These are phyloP conservation scores for Kondoa malvinella DNA, from an alignment of 768 basidiomycete genomes.

Conservation along the genomic window DNA sequence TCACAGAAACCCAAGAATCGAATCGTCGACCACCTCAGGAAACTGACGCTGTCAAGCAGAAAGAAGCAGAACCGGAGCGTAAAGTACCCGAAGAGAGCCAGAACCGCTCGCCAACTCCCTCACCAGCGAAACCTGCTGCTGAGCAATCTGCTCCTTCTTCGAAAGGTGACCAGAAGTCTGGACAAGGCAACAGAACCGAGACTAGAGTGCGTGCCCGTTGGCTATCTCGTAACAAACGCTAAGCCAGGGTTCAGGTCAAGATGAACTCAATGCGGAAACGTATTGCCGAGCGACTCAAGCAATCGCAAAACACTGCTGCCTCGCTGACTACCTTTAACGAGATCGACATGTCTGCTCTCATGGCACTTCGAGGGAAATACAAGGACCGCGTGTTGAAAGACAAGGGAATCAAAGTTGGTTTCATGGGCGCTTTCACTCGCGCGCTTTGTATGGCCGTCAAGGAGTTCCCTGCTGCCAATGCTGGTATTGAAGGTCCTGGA, in stretches of 20 bases:
- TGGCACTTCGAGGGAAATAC: constrained; percentile 82
- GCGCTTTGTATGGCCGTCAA: constrained; percentile 66
- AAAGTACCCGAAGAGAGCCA: constrained; percentile 24
- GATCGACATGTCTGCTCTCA: constrained; percentile 93
- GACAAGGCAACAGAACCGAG: constrained; percentile 51
- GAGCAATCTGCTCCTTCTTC: constrained; percentile 9
- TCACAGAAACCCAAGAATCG: neutral
- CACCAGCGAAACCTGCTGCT: constrained; percentile 21
- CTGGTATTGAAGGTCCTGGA: constrained; percentile 59
- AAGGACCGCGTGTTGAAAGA: constrained; percentile 80
- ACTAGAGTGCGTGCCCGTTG: constrained; percentile 47
- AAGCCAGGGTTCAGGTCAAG: constrained; percentile 49
- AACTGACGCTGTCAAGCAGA: constrained; percentile 19
- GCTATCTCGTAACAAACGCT: neutral
- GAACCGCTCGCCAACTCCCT: constrained; percentile 15
- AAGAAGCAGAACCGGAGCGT: constrained; percentile 26
- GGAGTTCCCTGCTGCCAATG: constrained; percentile 88
- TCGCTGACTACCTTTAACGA: constrained; percentile 98
- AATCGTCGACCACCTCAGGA: neutral
- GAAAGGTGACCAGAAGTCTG: constrained; percentile 8
- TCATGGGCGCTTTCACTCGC: constrained; percentile 91
- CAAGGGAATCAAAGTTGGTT: constrained; percentile 90
- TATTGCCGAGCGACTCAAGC: constrained; percentile 92
- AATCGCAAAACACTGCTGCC: constrained; percentile 91
- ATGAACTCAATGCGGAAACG: constrained; percentile 97